A percentile compares a stretch with the other conserved stretches of the same genome.
phyloP scores from a whole-genome alignment of 1,139 yeast genomes.

The Pichia sp. region DNA sequence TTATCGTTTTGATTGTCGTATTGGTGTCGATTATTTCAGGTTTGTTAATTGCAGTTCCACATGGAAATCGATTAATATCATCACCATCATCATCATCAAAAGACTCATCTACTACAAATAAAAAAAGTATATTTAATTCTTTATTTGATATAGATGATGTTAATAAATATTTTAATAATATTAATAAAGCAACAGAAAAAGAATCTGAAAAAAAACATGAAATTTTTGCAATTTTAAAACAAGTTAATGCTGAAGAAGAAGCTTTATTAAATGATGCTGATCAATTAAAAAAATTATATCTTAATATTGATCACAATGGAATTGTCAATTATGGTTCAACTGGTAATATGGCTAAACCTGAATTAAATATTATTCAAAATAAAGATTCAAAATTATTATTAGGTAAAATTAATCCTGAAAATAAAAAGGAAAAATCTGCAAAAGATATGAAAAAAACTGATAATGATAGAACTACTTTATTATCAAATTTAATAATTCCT shows the following conservation, averaged over 20 bases:
- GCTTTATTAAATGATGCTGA: conserved; percentile 11
- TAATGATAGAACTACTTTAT: conserved; percentile 25
- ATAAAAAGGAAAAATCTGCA: neutral
- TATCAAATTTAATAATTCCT: conserved; percentile 22
- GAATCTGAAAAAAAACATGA: neutral
- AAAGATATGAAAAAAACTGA: conserved; percentile 6
- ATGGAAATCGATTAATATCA: too few species aligned
- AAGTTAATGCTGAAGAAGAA: conserved; percentile 1
- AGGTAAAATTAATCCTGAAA: neutral
- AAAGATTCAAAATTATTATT: neutral
- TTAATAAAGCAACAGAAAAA: conserved; percentile 1
- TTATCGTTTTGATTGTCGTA: neutral
- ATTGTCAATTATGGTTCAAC: conserved; percentile 23
- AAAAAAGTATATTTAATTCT: neutral
- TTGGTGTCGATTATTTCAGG: too few species aligned
- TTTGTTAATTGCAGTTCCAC: too few species aligned
- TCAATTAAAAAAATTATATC: conserved; percentile 21
- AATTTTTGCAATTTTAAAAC: neutral
- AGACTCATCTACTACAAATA: too few species aligned
- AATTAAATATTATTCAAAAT: conserved; percentile 4
- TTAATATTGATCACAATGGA: conserved; percentile 19
- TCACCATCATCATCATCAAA: too few species aligned
- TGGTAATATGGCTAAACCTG: conserved; percentile 19
- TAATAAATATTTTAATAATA: conserved; percentile 5
- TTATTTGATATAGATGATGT: conserved; percentile 7